Evolutionary conservation across 2,329 filamentous ascomycete species (phyloP).

Genomic region (Penicillium palitans): DNA sequence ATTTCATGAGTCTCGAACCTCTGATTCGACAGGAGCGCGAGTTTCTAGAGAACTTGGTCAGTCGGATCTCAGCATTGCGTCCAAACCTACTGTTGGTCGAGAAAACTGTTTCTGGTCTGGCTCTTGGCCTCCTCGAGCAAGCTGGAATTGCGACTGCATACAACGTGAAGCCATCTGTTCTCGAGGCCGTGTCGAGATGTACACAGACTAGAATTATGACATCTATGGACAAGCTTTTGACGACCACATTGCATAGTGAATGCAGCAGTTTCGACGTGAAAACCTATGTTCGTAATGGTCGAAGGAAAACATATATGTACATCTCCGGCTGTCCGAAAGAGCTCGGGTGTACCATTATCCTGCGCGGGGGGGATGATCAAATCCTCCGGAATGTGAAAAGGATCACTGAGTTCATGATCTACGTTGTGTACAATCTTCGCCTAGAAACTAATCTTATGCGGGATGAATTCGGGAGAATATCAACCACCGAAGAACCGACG

Average conservation of each 20-base stretch:
- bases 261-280: conserved; percentile 92
- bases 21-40: conserved; percentile 97
- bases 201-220: conserved; percentile 91
- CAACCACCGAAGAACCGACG: conserved; percentile 53
- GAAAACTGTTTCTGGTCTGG: conserved; percentile 87
- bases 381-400: conserved; percentile 78
- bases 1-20: conserved; percentile 97
- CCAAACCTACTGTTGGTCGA: conserved; percentile 89
- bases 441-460: conserved; percentile 91
- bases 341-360: conserved; percentile 89
- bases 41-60: conserved; percentile 86
- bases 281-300: conserved; percentile 82
- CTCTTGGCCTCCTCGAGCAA: conserved; percentile 81
- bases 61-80: conserved; percentile 79
- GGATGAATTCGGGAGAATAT: conserved; percentile 86
- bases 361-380: conserved; percentile 75
- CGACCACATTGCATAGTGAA: conserved; percentile 70
- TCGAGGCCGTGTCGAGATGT: conserved; percentile 90
- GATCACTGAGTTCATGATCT: conserved; percentile 98
- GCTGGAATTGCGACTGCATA: conserved; percentile 91
- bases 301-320: conserved; percentile 94
- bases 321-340: conserved; percentile 86
- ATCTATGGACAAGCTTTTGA: conserved; percentile 89
- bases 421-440: conserved; percentile 96
- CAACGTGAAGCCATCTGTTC: conserved; percentile 94